These are phyloP conservation scores for Phialophora verrucosa DNA, from an alignment of 2,329 filamentous ascomycete genomes.

Conservation along the genomic window DNA sequence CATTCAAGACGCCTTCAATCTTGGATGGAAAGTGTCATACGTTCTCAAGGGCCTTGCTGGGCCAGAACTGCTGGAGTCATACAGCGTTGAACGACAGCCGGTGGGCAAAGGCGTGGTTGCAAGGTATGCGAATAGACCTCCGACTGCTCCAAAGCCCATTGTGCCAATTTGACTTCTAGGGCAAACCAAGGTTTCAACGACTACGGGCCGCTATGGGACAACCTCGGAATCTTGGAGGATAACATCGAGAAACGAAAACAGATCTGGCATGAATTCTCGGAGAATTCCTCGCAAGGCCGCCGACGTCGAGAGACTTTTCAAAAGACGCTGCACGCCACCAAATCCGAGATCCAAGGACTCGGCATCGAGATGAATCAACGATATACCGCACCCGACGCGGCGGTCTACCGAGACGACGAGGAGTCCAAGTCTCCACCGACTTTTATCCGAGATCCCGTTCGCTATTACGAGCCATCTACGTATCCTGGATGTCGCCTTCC, in stretches of 20 bases:
- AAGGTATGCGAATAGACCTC: background rate
- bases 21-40: conserved; percentile 47
- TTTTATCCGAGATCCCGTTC: conserved; percentile 48
- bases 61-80: conserved; percentile 40
- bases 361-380: background rate
- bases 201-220: background rate
- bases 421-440: background rate
- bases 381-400: background rate
- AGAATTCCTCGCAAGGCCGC: background rate
- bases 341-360: background rate
- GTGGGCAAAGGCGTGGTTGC: background rate
- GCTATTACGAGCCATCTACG: conserved; percentile 55
- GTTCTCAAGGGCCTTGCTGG: conserved; percentile 33
- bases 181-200: background rate
- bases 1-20: conserved; percentile 47
- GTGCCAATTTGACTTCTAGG: background rate
- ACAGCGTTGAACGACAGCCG: background rate
- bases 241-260: background rate
- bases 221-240: background rate
- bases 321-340: background rate
- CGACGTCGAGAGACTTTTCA: background rate
- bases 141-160: background rate
- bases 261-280: background rate
- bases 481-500: conserved; percentile 65
- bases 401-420: background rate